phyloP scores from a whole-genome alignment of 805 yeast genomes.

The Saturnispora quitensis region DNA sequence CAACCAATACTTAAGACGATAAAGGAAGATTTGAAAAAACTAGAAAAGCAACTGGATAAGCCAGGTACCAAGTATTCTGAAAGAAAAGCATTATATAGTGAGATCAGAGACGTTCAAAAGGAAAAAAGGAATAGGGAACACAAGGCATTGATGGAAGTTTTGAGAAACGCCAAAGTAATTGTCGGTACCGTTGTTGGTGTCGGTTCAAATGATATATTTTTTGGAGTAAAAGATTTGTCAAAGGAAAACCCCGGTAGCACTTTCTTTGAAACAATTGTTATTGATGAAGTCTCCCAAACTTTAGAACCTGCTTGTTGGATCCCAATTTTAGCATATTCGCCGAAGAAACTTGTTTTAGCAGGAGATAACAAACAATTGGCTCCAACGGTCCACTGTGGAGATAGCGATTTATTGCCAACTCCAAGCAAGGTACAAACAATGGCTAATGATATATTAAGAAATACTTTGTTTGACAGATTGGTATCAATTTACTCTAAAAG shows the following conservation, averaged over 20 bases:
- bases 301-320: conserved; percentile 97
- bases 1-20: conserved; percentile 5
- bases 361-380: conserved; percentile 93
- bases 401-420: conserved; percentile 23
- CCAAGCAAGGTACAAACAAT: conserved; percentile 18
- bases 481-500: conserved; percentile 38
- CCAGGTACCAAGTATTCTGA: conserved; percentile 42
- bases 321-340: conserved; percentile 63
- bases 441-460: conserved; percentile 40
- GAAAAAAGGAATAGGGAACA: conserved; percentile 63
- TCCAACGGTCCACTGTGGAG: conserved; percentile 60
- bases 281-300: conserved; percentile 93
- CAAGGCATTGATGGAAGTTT: conserved; percentile 48
- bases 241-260: neutral
- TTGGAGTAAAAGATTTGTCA: conserved; percentile 4
- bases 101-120: conserved; percentile 57
- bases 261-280: conserved; percentile 70
- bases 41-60: conserved; percentile 42
- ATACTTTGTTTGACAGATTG: conserved; percentile 76
- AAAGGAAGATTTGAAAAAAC: conserved; percentile 6
- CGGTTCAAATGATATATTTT: conserved; percentile 6
- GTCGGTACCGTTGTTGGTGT: conserved; percentile 50
- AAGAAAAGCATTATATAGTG: conserved; percentile 56
- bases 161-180: conserved; percentile 57
- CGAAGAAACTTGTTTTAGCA: conserved; percentile 62